Evolutionary conservation across 2,329 filamentous ascomycete genomes (phyloP), one percentile per base, ranked within the genome.

Genomic region (Ceratocystis ficicola): DNA sequence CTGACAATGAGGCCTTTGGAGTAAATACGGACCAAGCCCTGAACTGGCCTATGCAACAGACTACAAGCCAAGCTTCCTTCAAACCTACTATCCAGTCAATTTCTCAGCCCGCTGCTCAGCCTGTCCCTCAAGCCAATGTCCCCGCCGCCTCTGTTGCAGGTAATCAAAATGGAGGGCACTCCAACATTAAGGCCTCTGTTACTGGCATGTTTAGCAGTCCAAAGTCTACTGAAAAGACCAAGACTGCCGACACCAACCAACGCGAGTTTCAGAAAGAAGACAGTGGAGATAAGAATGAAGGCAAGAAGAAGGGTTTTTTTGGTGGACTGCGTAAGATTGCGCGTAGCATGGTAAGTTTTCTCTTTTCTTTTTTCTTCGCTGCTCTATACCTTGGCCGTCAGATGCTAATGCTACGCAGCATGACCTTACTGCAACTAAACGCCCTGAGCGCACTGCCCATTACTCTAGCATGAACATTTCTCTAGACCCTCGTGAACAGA

Each of bases 401-500:
- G 36, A 28, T 36, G 28, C 28, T 50, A 44, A 46, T 30, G 25
- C 28, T n/a, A 20, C 36, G 3, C 44, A 66, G 55, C 62, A 62
- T 15, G 52, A 66, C 36, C 25, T 64, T 10, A 55, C 50, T 7
- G 52, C n/a, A 44, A 8, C 25, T 7, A 52, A 44, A 17, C 64
- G 28, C 44, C 7, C n/a, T 8, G 44, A 62, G 36, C 57, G 44
- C 57, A 44, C 57, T 32, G 36, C 55, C 10, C 32, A 61, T 10
- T 57, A 55, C 36, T 70, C 74, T 15, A 74, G 73, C 15, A 70
- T 81, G 2, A 72, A 73, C 25, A 80, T 83, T 69, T 83, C 81
- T 0, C 76, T 85, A 2, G 74, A 78, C 70, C 75, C 81, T 0
- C 79, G 82, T 55, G 81, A 84, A 72, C 83, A 85, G 70, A 81